Evolutionary conservation across 345 rosid species (phyloP).

Genomic region (Excoecaria agallocha): DNA sequence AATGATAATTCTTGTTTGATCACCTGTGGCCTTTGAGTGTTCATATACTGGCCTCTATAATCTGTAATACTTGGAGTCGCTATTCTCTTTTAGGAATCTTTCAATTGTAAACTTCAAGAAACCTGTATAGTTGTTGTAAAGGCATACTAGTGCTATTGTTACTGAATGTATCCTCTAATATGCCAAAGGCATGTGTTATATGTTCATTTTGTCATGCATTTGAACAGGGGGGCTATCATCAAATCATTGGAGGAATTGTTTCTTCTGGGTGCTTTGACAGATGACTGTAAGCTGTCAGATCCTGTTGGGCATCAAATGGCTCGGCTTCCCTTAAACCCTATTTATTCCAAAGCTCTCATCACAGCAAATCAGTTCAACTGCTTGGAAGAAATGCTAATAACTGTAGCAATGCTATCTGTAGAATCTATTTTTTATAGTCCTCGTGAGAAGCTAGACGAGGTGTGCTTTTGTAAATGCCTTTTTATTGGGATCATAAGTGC

Average conservation of each 20-base stretch:
- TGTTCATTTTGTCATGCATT: constrained; percentile 21
- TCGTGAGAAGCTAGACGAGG: constrained; percentile 83
- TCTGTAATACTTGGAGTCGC: background rate
- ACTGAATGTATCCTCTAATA: too few relatives aligned
- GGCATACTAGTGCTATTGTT: too few relatives aligned
- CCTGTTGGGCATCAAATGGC: constrained; percentile 90
- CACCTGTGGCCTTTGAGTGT: background rate
- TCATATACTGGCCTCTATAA: background rate
- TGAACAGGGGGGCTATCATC: constrained; percentile 66
- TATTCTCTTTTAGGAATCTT: too few relatives aligned
- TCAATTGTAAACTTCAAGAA: too few relatives aligned
- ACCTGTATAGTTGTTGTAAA: too few relatives aligned
- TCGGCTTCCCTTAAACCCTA: constrained; percentile 85
- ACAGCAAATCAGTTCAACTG: constrained; percentile 79
- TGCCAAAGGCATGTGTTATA: constrained; percentile 3
- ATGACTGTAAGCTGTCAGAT: constrained; percentile 74
- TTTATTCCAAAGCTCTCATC: constrained; percentile 82
- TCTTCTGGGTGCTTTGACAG: constrained; percentile 82
- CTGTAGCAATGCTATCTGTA: constrained; percentile 87
- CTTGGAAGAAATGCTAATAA: constrained; percentile 87
- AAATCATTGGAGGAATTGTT: constrained; percentile 79
- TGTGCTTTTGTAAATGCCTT: constrained; percentile 10
- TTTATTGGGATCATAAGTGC: background rate
- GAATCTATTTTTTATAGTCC: constrained; percentile 82
- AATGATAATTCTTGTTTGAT: background rate